Evolutionary conservation across 495 filamentous ascomycete genomes (phyloP), one percentile per base, ranked within the genome.

Genomic region (Aspergillus sclerotioniger): DNA sequence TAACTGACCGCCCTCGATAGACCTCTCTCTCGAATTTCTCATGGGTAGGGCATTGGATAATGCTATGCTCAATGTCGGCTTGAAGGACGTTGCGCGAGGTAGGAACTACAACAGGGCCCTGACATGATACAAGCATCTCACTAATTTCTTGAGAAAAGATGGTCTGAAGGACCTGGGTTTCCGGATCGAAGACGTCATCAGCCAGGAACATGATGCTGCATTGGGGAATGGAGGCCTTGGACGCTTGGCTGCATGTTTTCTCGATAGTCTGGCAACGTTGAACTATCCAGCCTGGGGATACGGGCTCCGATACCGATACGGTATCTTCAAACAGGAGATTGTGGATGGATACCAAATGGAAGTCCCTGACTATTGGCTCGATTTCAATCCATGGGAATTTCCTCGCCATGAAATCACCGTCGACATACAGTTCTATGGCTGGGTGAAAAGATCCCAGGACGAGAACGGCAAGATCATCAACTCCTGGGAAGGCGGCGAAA

Each of bases 251-350:
- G 94, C 94, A 21, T 98, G 94, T 74, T 95, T 98, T 76, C 82
- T 98, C 56, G 94, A 98, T 77, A 96, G 91, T 58, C 79, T 98
- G 67, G 94, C 94, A 21, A 92, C 91, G 7, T 76, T 98, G 58
- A 93, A 98, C 76, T 96, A 88, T 66, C 90, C 94, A 15, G 94
- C 93, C 13, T 98, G 94, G 94, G 94, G 94, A 39, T 98, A 98
- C 63, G 94, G 91, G 16, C 73, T 98, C 62, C 84, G 94, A 56
- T 98, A 98, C 73, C 81, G 91, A 63, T 98, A 98, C 71, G 94
- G 94, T 62, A 98, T 98, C 68, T 98, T 98, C 85, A 96, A 97
- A 78, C 94, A 98, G 76, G 93, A 98, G 78, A 96, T 98, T 62
- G 84, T 97, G 50, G 88, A 98, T 67, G 94, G 94, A 16, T 98